These are phyloP conservation scores for Odontarrhena argentea DNA, from an alignment of 345 rosid species.

Conservation along the genomic window DNA sequence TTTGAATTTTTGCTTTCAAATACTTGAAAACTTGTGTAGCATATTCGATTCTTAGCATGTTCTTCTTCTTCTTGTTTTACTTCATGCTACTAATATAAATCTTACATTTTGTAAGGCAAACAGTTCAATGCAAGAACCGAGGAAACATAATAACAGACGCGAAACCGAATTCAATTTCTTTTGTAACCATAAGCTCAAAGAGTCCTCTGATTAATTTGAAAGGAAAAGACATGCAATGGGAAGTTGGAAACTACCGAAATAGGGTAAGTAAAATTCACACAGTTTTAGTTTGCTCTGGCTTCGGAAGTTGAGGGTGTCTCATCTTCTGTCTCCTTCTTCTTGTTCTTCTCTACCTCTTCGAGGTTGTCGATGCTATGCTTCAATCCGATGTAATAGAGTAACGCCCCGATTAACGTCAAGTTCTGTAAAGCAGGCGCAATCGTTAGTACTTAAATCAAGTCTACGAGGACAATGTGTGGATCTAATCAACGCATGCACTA, in stretches of 20 bases:
- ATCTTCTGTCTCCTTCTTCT: constrained; percentile 16
- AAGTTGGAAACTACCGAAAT: neutral
- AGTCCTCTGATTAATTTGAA: neutral
- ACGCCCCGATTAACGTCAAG: constrained; percentile 40
- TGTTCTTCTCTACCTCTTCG: constrained; percentile 19
- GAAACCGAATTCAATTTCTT: neutral
- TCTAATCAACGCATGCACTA: neutral
- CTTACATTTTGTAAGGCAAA: neutral
- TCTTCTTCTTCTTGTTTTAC: neutral
- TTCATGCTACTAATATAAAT: too few relatives aligned
- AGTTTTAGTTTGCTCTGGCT: constrained; percentile 25
- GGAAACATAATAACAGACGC: neutral
- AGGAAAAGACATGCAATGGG: neutral
- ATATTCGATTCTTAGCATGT: neutral
- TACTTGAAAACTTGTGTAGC: neutral
- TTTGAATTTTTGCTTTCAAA: neutral
- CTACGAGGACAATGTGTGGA: neutral
- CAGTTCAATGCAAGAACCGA: neutral
- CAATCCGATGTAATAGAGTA: constrained; percentile 40
- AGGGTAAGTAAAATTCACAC: constrained; percentile 12
- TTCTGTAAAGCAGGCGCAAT: constrained; percentile 28
- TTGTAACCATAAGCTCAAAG: constrained; percentile 11
- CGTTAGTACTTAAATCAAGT: neutral
- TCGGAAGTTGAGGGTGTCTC: constrained; percentile 29
- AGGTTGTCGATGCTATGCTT: constrained; percentile 36